Conservation (phyloP, 2,329 filamentous ascomycete genomes). For the Dactylellina haptotyla region DNA sequence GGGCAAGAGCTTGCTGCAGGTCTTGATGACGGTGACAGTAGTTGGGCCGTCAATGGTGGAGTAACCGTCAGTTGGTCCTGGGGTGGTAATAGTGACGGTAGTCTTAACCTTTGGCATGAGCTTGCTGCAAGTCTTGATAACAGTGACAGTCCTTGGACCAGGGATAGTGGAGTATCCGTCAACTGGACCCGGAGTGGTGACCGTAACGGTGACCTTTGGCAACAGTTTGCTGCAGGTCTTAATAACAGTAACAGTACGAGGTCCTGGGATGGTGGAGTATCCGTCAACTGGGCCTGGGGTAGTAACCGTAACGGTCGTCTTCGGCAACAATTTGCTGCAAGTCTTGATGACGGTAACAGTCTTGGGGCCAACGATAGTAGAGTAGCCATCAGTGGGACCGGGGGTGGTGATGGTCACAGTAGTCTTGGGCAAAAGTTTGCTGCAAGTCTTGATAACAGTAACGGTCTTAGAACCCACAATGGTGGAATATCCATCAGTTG, state of each 20-base stretch:
- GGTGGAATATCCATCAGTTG: background rate
- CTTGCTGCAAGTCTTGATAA: background rate
- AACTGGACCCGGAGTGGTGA: background rate
- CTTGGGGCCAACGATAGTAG: background rate
- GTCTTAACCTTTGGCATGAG: background rate
- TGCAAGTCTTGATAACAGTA: background rate
- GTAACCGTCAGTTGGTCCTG: background rate
- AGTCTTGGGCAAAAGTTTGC: background rate
- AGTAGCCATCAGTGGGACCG: background rate
- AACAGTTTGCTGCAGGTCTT: background rate
- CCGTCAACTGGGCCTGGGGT: background rate
- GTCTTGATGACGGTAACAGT: background rate
- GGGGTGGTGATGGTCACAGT: background rate
- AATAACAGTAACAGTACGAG: too few species aligned
- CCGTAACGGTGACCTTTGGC: background rate
- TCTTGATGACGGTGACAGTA: conserved; percentile 1
- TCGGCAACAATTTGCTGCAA: background rate
- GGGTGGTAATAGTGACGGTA: background rate
- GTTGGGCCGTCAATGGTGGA: background rate
- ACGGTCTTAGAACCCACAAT: background rate
- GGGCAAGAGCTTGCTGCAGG: background rate
- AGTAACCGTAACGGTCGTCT: background rate
- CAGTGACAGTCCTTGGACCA: background rate
- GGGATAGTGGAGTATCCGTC: background rate
- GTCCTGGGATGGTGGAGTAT: background rate